Evolutionary conservation across 495 filamentous ascomycete genomes (phyloP), one percentile per base, ranked within the genome.

Genomic region (Aspergillus hancockii): DNA sequence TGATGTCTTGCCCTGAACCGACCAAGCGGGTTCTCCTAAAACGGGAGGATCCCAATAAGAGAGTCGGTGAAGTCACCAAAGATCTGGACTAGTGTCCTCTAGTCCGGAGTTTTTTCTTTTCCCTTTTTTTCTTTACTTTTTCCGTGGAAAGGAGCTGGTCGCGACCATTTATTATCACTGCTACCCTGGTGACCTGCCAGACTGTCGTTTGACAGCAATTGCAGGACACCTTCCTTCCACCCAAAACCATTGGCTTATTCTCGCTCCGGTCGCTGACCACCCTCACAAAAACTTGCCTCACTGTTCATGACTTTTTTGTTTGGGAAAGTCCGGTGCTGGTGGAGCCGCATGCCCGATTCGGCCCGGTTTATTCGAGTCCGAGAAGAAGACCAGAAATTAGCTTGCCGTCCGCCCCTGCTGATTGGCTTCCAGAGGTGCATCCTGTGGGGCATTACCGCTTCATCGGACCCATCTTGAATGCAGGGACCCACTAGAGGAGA

Each of bases 281-380:
- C 38, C n/a, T 18, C 14, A n/a, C 5, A 16, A 41, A 16, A 12
- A n/a, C 38, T 56, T 56, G 38, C 41, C 38, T 55, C 38, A 25
- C 52, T 23, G 38, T 31, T 45, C 36, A 40, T 22, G 43, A 30
- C 28, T 55, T 30, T 51, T 28, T 23, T 28, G 21, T 16, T 19
- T 46, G 51, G 51, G 38, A 41, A 62, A 56, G 30, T 55, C 63
- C 59, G 59, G 57, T 49, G 58, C 41, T 53, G 56, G 64, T 67
- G 65, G 65, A 67, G 65, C 65, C 65, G 61, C 65, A 67, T 67
- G 36, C 61, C 65, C 61, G 65, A 67, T 62, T 67, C 65, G 65
- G 65, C 55, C 65, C 65, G 65, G 65, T 57, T 47, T 60, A 47
- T 56, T 52, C 62, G 61, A 58, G 59, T 58, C 61, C 61, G 65